phyloP scores from a whole-genome alignment of 1,139 yeast species.

The Debaryomyces nepalensis region DNA sequence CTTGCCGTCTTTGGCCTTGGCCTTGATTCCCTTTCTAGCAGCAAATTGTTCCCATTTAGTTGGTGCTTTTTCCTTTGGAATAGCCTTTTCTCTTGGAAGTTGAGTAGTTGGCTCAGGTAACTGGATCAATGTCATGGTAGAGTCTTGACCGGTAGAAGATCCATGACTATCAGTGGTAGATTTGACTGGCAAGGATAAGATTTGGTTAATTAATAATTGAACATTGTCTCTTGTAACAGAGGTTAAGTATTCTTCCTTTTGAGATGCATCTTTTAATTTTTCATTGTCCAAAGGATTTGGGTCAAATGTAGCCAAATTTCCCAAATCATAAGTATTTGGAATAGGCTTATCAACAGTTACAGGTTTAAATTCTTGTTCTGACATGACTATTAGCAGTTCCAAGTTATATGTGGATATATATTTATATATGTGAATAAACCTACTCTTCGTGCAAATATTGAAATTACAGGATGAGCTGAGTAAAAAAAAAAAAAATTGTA shows the following conservation, averaged over 20 bases:
- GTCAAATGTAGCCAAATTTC: slow-evolving; percentile 86
- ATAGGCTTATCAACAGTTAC: slow-evolving; percentile 88
- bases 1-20: slow-evolving; percentile 90
- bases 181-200: slow-evolving; percentile 85
- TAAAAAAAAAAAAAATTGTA: slow-evolving; percentile 5
- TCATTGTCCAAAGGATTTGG: slow-evolving; percentile 75
- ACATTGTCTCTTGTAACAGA: slow-evolving; percentile 88
- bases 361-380: slow-evolving; percentile 52
- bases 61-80: slow-evolving; percentile 89
- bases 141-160: slow-evolving; percentile 63
- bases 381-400: slow-evolving; percentile 22
- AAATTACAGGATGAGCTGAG: slow-evolving; percentile 12
- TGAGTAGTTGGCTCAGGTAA: slow-evolving; percentile 84
- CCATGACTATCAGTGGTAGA: slow-evolving; percentile 77
- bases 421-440: not conserved
- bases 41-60: slow-evolving; percentile 99
- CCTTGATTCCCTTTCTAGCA: slow-evolving; percentile 88
- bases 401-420: no score
- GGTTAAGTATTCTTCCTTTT: slow-evolving; percentile 67
- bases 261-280: slow-evolving; percentile 52
- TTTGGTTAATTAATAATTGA: slow-evolving; percentile 87
- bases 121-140: slow-evolving; percentile 80
- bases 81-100: slow-evolving; percentile 92
- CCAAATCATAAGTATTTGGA: slow-evolving; percentile 84
- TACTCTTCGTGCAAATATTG: not conserved